Percentiles rank a stretch among this genome's conserved stretches.
Conservation (phyloP, 768 basidiomycete species). For the Pilatotrama ljubarskyi region DNA sequence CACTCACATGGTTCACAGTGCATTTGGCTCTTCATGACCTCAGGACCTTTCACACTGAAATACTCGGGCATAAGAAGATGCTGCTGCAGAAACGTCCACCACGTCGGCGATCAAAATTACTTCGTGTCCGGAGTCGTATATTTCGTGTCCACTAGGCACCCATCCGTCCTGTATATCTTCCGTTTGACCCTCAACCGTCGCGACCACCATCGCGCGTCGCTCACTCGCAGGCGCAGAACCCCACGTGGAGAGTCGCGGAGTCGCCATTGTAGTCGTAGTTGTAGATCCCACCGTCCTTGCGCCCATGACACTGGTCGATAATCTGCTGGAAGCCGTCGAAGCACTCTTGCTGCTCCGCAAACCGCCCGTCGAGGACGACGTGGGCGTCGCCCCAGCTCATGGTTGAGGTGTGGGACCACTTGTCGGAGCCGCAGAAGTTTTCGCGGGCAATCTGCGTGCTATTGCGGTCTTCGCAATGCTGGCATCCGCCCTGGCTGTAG, state of each 20-base stretch:
- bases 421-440: not conserved
- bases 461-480: not conserved
- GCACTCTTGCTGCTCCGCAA: not conserved
- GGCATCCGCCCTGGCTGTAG: not conserved
- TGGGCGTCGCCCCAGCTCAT: not conserved
- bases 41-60: too few species aligned
- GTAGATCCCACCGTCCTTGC: not conserved
- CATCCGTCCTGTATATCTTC: too few species aligned
- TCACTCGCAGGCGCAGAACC: constrained; percentile 5
- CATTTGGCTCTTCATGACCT: too few species aligned
- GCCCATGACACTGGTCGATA: not conserved
- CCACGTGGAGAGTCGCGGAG: not conserved
- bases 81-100: too few species aligned
- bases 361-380: not conserved
- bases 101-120: too few species aligned
- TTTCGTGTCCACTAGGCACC: too few species aligned
- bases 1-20: too few species aligned
- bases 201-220: too few species aligned
- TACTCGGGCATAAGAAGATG: too few species aligned
- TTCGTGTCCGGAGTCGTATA: too few species aligned
- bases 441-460: not conserved
- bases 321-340: not conserved
- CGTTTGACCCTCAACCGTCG: too few species aligned
- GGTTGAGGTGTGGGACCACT: not conserved
- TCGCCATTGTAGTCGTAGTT: not conserved